Percentiles rank a stretch among this genome's conserved stretches.
Evolutionary conservation across 495 filamentous ascomycete genomes (phyloP).

Genomic region (Wilcoxina mikolae): DNA sequence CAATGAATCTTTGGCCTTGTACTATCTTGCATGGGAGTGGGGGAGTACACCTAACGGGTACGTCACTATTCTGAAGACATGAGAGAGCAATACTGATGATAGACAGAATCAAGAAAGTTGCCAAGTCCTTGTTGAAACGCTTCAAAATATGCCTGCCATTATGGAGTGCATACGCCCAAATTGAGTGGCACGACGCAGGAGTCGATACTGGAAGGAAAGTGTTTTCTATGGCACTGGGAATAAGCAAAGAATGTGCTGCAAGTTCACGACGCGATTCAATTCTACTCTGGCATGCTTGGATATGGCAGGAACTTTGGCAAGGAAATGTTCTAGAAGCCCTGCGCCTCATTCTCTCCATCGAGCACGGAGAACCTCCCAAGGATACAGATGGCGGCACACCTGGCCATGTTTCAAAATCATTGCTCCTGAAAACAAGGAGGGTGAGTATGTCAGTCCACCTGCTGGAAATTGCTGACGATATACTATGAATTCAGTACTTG

Average conservation of each 20-base stretch:
- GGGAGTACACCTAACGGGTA: conserved; percentile 36
- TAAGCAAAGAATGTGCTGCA: conserved; percentile 35
- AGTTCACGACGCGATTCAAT: conserved; percentile 33
- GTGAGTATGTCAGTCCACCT: conserved; percentile 30
- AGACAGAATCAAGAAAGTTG: conserved; percentile 51
- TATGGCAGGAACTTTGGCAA: conserved; percentile 49
- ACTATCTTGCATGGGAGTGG: conserved; percentile 55
- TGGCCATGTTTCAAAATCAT: conserved; percentile 14
- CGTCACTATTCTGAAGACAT: background rate
- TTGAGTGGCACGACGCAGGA: conserved; percentile 48
- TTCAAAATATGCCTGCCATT: conserved; percentile 48
- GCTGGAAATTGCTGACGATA: conserved; percentile 27
- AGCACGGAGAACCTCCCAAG: conserved; percentile 9
- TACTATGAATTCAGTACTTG: conserved; percentile 37
- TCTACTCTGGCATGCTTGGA: conserved; percentile 54
- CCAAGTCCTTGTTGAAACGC: conserved; percentile 56
- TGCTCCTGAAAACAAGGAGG: conserved; percentile 39
- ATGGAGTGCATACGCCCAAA: conserved; percentile 64
- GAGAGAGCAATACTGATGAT: background rate
- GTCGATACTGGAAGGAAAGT: conserved; percentile 43
- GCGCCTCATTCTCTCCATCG: conserved; percentile 28
- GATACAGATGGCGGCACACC: conserved; percentile 6
- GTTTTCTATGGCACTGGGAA: conserved; percentile 48
- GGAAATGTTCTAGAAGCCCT: conserved; percentile 35
- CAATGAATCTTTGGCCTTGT: conserved; percentile 48